Percentiles rank a stretch among this genome's conserved stretches.
Evolutionary conservation across 169 alveolate genomes (phyloP).

Genomic region (Plasmodium relictum): DNA sequence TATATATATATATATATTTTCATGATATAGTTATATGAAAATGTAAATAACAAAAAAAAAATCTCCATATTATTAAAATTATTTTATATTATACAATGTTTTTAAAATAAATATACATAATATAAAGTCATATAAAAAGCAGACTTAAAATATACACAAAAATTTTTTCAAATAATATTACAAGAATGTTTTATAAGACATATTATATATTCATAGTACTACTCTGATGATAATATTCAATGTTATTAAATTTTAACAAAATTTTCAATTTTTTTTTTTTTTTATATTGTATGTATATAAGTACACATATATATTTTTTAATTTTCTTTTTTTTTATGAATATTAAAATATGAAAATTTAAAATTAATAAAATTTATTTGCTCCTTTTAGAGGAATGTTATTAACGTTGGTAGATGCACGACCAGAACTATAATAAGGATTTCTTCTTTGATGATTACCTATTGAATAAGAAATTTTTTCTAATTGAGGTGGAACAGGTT

Average conservation of each 20-base stretch:
- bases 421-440: constrained; percentile 59
- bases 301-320: neutral
- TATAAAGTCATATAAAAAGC: neutral
- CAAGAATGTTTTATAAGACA: too few relatives aligned
- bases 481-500: constrained; percentile 93
- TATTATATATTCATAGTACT: too few relatives aligned
- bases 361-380: constrained; percentile 49
- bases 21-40: too few relatives aligned
- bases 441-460: constrained; percentile 77
- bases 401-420: constrained; percentile 51
- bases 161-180: too few relatives aligned
- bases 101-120: too few relatives aligned
- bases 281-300: neutral
- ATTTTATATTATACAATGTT: too few relatives aligned
- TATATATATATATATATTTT: too few relatives aligned
- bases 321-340: neutral
- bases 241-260: neutral
- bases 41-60: too few relatives aligned
- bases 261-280: neutral
- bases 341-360: neutral
- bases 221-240: too few relatives aligned
- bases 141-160: neutral
- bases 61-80: too few relatives aligned
- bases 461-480: constrained; percentile 79
- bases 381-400: constrained; percentile 49